Base-by-base conservation (phyloP, 148 eudicot genomes). In the Camellia granthamiana region DNA sequence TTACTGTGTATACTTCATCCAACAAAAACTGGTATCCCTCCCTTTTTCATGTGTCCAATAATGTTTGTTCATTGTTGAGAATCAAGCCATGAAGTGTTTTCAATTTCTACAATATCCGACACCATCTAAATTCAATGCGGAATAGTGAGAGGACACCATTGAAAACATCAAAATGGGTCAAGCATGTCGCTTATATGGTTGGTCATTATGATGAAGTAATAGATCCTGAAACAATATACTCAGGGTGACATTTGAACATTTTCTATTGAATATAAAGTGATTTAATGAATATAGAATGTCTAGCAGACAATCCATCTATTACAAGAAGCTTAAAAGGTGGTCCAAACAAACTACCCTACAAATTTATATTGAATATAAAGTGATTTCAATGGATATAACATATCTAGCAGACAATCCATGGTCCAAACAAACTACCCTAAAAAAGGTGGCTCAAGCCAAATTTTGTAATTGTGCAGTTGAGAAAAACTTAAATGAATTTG, bases 41-140 rank as follows among this genome's bases (percentile, higher is more conserved):
- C 42, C 23, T 76, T 68, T 13, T 44, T 8, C 41, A 2, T 41
- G 3, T 15, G 14, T n/a, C 65, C 51, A 59, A 9, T 8, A 46
- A 10, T 72, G 58, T 55, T 30, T 58, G 30, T 75, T 5, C 49
- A 63, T 69, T 81, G 76, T 60, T 43, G 69, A 63, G 15, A 65
- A 21, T 49, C 41, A 73, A 73, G 75, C 6, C 42, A 15, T 5
- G 11, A 5, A 16, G 38, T 52, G 19, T 61, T 75, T 43, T 41
- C 14, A 18, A 21, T 75, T 62, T 46, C 60, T 18, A 41, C 69
- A 46, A 3, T 46, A 58, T 47, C 58, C 58, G 6, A 5, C 44
- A 30, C 54, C 18, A 47, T 52, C 69, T 47, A 19, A 1, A 41
- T 42, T 19, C 18, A 43, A 23, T 1, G 0, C 18, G 0, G 16